Evolutionary conservation across 2,329 filamentous ascomycete genomes (phyloP), one percentile per base, ranked within the genome.

Genomic region (Beauveria rudraprayagi): DNA sequence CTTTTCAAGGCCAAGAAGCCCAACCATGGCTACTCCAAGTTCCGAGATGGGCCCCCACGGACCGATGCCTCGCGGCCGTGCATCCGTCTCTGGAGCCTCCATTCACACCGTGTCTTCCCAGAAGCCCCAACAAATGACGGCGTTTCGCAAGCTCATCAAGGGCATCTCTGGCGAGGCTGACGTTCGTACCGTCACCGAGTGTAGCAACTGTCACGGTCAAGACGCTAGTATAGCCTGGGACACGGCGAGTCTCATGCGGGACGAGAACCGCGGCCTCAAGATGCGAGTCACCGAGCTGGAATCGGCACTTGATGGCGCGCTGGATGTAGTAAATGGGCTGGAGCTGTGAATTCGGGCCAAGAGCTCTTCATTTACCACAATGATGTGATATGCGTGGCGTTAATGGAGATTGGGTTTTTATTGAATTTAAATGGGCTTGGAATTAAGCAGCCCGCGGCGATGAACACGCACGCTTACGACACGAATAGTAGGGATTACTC

Each of bases 211-310:
- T 69, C 71, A 77, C 58, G 84, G 85, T 14, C 79, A 80, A 66
- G 80, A 83, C 57, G 77, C 81, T 14, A 83, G 82, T 64, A 77
- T 84, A 43, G 85, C 85, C 5, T 88, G 85, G 85, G 80, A 87
- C 67, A 86, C 85, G 4, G 84, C 86, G n/a, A 78, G 79, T 57
- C 64, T 86, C 52, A 71, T 88, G 62, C 76, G 83, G 44, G 81
- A 83, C 52, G 86, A 88, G 75, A 88, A 88, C 65, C 80, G 76
- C 67, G 78, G 79, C 9, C 70, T 88, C 55, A 88, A 88, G 74
- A 76, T 78, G 44, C 74, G 83, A 22, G 82, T 88, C 3, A 77
- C 78, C 19, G 76, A 83, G 65, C 70, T 88, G 3, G 85, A 88
- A 72, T 76, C 73, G 3, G 83, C 79, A 4, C 80, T 88, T 5